These are phyloP conservation scores for Microdochium nivale DNA, from an alignment of 2,329 filamentous ascomycete species.

Conservation along the genomic window DNA sequence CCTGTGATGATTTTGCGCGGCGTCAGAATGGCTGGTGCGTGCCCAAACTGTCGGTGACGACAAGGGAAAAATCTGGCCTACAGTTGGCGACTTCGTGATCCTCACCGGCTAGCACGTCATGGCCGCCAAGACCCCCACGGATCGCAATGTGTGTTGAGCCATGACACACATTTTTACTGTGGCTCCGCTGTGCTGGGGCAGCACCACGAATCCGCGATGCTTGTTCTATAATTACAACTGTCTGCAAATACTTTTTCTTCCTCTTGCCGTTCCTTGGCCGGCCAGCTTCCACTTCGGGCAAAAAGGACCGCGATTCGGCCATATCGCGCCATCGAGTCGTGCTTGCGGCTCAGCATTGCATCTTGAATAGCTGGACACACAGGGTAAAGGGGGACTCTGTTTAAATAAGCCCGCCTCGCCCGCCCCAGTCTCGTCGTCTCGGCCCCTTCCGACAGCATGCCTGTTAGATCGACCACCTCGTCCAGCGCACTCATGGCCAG, in stretches of 20 bases:
- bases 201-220: not conserved
- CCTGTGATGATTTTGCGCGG: too few species aligned
- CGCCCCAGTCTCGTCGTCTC: not conserved
- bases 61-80: not conserved
- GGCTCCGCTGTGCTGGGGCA: not conserved
- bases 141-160: too few species aligned
- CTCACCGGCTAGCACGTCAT: too few species aligned
- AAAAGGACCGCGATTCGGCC: not conserved
- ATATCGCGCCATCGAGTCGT: not conserved
- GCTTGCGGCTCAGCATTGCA: not conserved
- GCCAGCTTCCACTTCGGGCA: not conserved
- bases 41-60: too few species aligned
- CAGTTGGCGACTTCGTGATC: not conserved
- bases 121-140: too few species aligned
- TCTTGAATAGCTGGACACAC: not conserved
- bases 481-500: not conserved
- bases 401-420: not conserved
- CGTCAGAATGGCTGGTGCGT: too few species aligned
- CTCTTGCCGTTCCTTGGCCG: not conserved
- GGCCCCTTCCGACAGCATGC: not conserved
- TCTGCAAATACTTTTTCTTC: not conserved
- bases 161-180: too few species aligned
- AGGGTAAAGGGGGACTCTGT: not conserved
- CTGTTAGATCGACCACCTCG: not conserved
- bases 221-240: not conserved